phyloP scores from a whole-genome alignment of 2,329 filamentous ascomycete species.

The Leptographium procerum region DNA sequence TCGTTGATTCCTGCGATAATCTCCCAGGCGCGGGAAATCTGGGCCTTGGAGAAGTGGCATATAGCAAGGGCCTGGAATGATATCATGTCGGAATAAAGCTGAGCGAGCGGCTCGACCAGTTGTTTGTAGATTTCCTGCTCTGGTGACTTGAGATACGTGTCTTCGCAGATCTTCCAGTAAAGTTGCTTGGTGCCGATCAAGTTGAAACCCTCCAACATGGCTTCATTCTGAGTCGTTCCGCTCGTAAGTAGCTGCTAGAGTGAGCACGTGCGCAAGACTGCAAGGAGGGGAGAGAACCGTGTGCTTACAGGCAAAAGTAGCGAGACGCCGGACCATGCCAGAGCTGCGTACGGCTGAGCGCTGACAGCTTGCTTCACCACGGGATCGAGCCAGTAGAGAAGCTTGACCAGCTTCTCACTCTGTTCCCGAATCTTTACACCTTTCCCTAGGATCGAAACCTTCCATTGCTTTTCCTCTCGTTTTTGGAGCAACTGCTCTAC shows the following conservation, averaged over 20 bases:
- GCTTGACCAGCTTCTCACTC: not conserved
- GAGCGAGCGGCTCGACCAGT: not conserved
- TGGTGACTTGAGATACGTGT: not conserved
- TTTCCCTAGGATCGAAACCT: not conserved
- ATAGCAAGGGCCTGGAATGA: not conserved
- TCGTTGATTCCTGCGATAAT: not conserved
- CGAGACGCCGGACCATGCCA: not conserved
- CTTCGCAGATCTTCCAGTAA: not conserved
- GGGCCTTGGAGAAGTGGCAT: not conserved
- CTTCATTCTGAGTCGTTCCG: not conserved
- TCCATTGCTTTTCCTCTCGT: not conserved
- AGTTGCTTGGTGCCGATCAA: not conserved
- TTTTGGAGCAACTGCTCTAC: not conserved
- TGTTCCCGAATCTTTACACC: not conserved
- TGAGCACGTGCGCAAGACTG: not conserved
- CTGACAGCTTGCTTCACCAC: not conserved
- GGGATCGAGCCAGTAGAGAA: not conserved
- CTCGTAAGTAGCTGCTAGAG: not conserved
- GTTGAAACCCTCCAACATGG: not conserved
- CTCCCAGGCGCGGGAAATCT: not conserved
- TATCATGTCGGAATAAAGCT: not conserved
- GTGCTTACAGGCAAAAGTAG: not conserved
- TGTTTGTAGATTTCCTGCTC: not conserved
- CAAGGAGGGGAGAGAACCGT: not conserved
- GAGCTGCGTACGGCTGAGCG: not conserved